Percentiles rank a stretch among this genome's conserved stretches.
Evolutionary conservation across 768 basidiomycete species (phyloP).

Genomic region (Gyrodon lividus): DNA sequence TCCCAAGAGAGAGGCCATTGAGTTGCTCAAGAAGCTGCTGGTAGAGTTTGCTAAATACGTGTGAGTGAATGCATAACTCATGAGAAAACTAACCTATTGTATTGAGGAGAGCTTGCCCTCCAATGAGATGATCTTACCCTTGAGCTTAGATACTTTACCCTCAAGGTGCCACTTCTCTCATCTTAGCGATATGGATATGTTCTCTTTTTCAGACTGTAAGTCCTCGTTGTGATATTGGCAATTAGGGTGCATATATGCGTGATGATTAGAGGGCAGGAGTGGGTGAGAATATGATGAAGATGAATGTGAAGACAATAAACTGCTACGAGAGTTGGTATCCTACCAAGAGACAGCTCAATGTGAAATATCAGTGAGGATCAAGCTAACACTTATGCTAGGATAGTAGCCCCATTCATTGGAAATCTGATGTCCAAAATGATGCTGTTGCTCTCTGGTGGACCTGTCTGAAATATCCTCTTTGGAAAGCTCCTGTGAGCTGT

Average conservation of each 20-base stretch:
- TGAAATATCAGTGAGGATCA: too few species aligned
- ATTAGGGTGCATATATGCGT: not conserved
- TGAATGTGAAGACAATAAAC: too few species aligned
- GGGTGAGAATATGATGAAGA: too few species aligned
- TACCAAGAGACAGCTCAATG: too few species aligned
- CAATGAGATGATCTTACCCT: not conserved
- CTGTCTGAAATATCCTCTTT: too few species aligned
- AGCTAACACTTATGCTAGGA: too few species aligned
- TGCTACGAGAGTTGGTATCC: too few species aligned
- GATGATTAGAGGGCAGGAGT: too few species aligned
- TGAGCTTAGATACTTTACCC: not conserved
- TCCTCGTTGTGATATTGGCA: not conserved
- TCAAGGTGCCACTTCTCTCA: not conserved
- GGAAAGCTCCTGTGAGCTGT: too few species aligned
- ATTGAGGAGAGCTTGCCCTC: not conserved
- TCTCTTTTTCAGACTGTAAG: not conserved
- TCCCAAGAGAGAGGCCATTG: not conserved
- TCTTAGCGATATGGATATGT: not conserved
- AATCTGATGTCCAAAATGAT: too few species aligned
- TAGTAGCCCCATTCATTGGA: too few species aligned
- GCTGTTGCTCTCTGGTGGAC: too few species aligned
- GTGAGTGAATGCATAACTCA: not conserved
- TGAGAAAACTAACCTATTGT: not conserved
- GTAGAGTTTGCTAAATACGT: not conserved
- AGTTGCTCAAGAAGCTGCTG: not conserved